A percentile compares a stretch with the other conserved stretches of the same genome.
phyloP scores from a whole-genome alignment of 1,284 basidiomycete genomes.

The Rhodofomes roseus region DNA sequence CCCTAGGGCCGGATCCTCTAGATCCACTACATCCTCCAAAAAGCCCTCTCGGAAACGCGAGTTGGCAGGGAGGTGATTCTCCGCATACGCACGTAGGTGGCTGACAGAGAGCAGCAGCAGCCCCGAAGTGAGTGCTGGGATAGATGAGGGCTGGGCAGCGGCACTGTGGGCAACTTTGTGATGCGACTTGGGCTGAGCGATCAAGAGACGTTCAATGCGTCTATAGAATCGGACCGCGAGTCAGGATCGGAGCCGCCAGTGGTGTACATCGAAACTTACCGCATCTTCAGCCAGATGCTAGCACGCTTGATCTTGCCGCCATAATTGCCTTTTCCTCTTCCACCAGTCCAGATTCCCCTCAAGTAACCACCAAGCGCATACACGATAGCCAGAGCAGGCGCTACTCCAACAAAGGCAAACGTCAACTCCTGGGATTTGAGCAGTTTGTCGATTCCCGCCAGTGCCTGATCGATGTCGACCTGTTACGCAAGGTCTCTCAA shows the following conservation, averaged over 20 bases:
- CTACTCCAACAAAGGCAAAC: conserved; percentile 96
- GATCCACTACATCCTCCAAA: conserved; percentile 79
- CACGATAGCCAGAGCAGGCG: conserved; percentile 82
- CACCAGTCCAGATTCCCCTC: conserved; percentile 44
- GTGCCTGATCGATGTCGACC: conserved; percentile 89
- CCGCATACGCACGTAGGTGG: conserved; percentile 61
- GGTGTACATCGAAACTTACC: conserved; percentile 36
- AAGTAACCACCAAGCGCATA: conserved; percentile 65
- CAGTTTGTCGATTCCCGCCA: conserved; percentile 87
- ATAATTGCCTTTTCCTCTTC: conserved; percentile 43
- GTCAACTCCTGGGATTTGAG: conserved; percentile 95
- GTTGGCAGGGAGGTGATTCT: conserved; percentile 46
- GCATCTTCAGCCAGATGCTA: conserved; percentile 60
- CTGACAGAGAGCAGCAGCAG: conserved; percentile 72
- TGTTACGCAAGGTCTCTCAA: conserved; percentile 24
- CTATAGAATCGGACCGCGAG: conserved; percentile 32
- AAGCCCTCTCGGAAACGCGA: conserved; percentile 74
- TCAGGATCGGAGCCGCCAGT: background rate
- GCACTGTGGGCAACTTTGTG: conserved; percentile 8
- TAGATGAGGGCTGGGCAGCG: conserved; percentile 17
- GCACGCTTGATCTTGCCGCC: conserved; percentile 48
- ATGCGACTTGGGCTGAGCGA: conserved; percentile 38
- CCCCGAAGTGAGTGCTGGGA: conserved; percentile 63
- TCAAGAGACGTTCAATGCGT: conserved; percentile 71
- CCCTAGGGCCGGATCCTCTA: conserved; percentile 73